Conservation (phyloP, 2,329 filamentous ascomycete genomes). For the Sordariomycetes sp. region DNA sequence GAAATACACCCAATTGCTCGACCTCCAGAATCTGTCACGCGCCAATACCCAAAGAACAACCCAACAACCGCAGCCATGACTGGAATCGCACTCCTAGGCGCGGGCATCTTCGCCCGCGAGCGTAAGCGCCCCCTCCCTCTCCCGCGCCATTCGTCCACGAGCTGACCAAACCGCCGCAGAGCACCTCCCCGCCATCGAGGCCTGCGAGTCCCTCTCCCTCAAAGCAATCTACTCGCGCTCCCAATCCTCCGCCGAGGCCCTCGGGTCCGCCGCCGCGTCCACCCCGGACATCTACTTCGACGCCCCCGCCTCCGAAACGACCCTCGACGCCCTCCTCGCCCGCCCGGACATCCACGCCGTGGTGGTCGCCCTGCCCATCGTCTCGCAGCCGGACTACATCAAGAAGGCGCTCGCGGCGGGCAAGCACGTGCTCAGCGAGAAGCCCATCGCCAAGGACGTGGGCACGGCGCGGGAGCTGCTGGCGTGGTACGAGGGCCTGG, state of each 20-base stretch:
- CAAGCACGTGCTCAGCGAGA: slow-evolving; percentile 62
- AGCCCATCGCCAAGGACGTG: slow-evolving; percentile 54
- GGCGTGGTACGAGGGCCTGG: slow-evolving; percentile 16
- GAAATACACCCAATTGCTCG: background rate
- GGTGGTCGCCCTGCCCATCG: slow-evolving; percentile 52
- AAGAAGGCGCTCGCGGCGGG: slow-evolving; percentile 48
- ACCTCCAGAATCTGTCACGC: background rate
- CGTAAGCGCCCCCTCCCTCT: slow-evolving; percentile 18
- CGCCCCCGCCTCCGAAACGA: slow-evolving; percentile 27
- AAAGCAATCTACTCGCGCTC: slow-evolving; percentile 59
- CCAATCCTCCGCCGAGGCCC: slow-evolving; percentile 38
- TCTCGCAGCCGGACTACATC: slow-evolving; percentile 46
- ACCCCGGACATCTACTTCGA: slow-evolving; percentile 7
- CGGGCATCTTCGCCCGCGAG: slow-evolving; percentile 53
- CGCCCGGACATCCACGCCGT: slow-evolving; percentile 44
- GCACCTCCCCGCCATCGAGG: slow-evolving; percentile 44
- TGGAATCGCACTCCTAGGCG: slow-evolving; percentile 51
- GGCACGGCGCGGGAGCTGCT: slow-evolving; percentile 29
- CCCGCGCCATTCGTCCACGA: background rate
- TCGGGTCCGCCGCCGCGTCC: background rate
- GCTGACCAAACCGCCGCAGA: slow-evolving; percentile 6
- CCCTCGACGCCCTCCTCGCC: slow-evolving; percentile 38
- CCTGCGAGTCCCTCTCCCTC: slow-evolving; percentile 36
- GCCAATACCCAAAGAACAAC: background rate
- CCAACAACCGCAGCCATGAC: slow-evolving; percentile 8